Evolutionary conservation across 129 eudicot genomes (phyloP).

Genomic region (Saposhnikovia divaricata): DNA sequence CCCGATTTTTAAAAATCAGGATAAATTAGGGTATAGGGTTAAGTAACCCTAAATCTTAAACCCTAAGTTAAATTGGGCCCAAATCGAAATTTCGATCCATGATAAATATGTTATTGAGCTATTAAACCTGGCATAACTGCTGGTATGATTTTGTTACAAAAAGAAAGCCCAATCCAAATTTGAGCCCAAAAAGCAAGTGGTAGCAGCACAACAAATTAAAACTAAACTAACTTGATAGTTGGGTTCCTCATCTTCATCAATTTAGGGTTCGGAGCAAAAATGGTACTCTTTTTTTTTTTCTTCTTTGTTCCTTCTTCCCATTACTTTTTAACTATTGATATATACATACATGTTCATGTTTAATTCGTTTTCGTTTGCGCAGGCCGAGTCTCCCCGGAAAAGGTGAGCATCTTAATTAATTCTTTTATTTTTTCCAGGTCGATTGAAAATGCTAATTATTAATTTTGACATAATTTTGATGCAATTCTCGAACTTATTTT

Average conservation of each 20-base stretch:
- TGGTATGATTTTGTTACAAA: neutral
- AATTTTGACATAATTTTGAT: neutral
- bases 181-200: neutral
- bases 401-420: constrained; percentile 31
- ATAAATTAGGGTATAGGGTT: too few species aligned
- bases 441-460: neutral
- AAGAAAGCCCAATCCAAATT: neutral
- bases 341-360: neutral
- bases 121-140: too few species aligned
- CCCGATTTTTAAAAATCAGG: too few species aligned
- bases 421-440: neutral
- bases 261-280: neutral
- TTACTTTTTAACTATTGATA: neutral
- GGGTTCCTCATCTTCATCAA: neutral
- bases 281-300: neutral
- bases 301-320: neutral
- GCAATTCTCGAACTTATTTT: neutral
- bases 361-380: constrained; percentile 15
- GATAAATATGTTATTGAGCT: too few species aligned
- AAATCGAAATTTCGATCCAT: too few species aligned
- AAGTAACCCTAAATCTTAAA: too few species aligned
- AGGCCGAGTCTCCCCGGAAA: constrained; percentile 77
- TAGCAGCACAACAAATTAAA: neutral
- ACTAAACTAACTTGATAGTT: neutral
- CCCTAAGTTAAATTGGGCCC: too few species aligned